Percentiles rank a stretch among this genome's conserved stretches.
Evolutionary conservation across 1,284 basidiomycete species (phyloP).

Genomic region (Tylopilus sp.): DNA sequence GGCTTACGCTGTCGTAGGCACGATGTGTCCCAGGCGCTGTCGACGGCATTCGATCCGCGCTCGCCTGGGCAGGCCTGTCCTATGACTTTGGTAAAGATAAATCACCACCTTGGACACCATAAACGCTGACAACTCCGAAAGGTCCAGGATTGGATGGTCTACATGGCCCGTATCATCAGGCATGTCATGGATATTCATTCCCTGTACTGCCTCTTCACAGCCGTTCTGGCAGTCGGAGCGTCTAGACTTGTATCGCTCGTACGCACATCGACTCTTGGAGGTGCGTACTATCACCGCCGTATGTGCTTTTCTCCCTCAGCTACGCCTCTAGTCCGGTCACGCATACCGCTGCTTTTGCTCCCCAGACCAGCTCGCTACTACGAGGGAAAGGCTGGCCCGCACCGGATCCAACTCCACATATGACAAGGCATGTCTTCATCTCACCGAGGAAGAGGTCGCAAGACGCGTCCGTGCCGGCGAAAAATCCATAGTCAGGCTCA

Average conservation of each 20-base stretch:
- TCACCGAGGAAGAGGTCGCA: constrained; percentile 82
- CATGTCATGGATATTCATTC: constrained; percentile 29
- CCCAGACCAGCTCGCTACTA: constrained; percentile 62
- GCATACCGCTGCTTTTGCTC: constrained; percentile 97
- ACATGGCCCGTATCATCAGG: constrained; percentile 83
- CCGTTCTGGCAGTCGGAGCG: constrained; percentile 72
- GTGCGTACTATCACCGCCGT: constrained; percentile 39
- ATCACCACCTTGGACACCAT: neutral
- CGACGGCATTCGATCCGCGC: constrained; percentile 71
- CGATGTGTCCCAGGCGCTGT: constrained; percentile 82
- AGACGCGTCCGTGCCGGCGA: constrained; percentile 74
- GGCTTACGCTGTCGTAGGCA: constrained; percentile 47
- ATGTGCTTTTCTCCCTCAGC: neutral
- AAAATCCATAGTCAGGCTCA: constrained; percentile 81
- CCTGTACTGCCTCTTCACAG: neutral
- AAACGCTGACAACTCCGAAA: constrained; percentile 30
- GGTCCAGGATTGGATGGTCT: constrained; percentile 76
- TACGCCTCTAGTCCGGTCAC: constrained; percentile 60
- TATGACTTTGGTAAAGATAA: constrained; percentile 79
- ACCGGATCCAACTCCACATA: constrained; percentile 77
- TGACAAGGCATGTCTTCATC: constrained; percentile 81
- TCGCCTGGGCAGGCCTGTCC: constrained; percentile 91
- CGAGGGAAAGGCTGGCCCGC: constrained; percentile 66
- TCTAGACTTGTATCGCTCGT: constrained; percentile 76
- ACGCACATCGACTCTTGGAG: constrained; percentile 74